A percentile compares a stretch with the other conserved stretches of the same genome.
These are phyloP conservation scores for Leccinum disarticulatum DNA, from an alignment of 768 basidiomycete genomes.

Conservation along the genomic window DNA sequence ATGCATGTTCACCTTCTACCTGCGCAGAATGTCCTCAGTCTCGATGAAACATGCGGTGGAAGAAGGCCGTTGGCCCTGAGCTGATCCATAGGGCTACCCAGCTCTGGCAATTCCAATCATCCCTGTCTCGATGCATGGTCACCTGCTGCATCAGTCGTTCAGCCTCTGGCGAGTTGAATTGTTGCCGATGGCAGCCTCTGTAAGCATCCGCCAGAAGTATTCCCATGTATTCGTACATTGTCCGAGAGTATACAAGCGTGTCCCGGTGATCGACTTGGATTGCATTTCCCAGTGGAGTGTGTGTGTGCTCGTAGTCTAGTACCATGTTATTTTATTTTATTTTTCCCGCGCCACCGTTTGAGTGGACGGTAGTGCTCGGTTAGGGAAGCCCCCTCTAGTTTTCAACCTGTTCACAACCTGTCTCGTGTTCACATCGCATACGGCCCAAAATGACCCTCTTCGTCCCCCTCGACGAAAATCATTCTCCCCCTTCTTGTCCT, in stretches of 20 bases:
- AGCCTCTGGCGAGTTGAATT: conserved; percentile 19
- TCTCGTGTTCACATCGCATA: conserved; percentile 27
- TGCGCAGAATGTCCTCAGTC: conserved; percentile 21
- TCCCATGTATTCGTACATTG: conserved; percentile 31
- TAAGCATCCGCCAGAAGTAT: conserved; percentile 28
- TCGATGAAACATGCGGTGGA: conserved; percentile 17
- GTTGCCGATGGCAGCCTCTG: conserved; percentile 26
- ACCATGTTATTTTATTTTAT: conserved; percentile 22
- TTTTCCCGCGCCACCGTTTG: conserved; percentile 32
- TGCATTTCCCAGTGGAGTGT: conserved; percentile 24
- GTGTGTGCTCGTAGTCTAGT: conserved; percentile 19
- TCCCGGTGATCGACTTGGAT: conserved; percentile 30
- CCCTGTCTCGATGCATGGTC: conserved; percentile 13
- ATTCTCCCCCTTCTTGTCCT: conserved; percentile 50
- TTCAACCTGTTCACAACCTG: conserved; percentile 25
- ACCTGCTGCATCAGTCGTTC: conserved; percentile 27
- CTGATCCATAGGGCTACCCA: conserved; percentile 29
- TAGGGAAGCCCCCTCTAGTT: conserved; percentile 20
- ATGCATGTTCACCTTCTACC: conserved; percentile 21
- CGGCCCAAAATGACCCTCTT: conserved; percentile 57
- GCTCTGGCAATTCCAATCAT: conserved; percentile 35
- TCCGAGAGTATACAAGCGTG: conserved; percentile 26
- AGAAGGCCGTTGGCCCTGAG: conserved; percentile 21
- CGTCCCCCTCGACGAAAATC: conserved; percentile 54
- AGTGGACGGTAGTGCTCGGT: conserved; percentile 11